Evolutionary conservation across 768 basidiomycete species (phyloP).

Genomic region (Tulasnella sp.): DNA sequence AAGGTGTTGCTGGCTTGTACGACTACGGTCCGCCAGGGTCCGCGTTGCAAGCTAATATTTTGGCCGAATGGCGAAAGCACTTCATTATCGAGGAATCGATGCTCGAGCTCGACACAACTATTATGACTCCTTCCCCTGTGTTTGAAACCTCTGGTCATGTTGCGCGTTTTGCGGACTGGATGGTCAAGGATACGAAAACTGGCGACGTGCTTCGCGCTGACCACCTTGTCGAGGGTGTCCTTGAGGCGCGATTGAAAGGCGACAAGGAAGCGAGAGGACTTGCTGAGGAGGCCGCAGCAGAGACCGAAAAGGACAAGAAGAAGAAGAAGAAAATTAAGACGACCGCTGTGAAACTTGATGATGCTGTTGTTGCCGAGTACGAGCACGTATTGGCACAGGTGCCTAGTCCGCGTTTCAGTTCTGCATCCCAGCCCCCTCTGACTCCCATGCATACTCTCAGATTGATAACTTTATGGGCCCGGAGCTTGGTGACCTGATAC

Average conservation of each 20-base stretch:
- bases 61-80: conserved; percentile 91
- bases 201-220: conserved; percentile 95
- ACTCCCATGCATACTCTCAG: conserved; percentile 29
- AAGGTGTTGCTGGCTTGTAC: conserved; percentile 93
- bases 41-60: conserved; percentile 90
- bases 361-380: conserved; percentile 63
- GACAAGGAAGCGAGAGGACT: conserved; percentile 79
- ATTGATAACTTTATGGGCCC: conserved; percentile 89
- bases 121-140: conserved; percentile 90
- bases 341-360: conserved; percentile 56
- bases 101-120: conserved; percentile 96
- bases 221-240: conserved; percentile 85
- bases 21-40: conserved; percentile 98
- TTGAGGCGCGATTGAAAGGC: conserved; percentile 79
- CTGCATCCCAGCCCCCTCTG: neutral
- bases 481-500: conserved; percentile 77
- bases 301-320: conserved; percentile 60
- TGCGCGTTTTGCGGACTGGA: conserved; percentile 97
- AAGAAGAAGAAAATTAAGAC: conserved; percentile 52
- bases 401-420: conserved; percentile 6
- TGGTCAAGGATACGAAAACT: conserved; percentile 92
- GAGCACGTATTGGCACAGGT: conserved; percentile 82
- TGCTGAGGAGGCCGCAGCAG: conserved; percentile 42
- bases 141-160: conserved; percentile 98
- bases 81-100: conserved; percentile 98